Percentiles rank a stretch among this genome's conserved stretches.
phyloP scores from a whole-genome alignment of 768 basidiomycete genomes.

The Sarcodon aspratus region DNA sequence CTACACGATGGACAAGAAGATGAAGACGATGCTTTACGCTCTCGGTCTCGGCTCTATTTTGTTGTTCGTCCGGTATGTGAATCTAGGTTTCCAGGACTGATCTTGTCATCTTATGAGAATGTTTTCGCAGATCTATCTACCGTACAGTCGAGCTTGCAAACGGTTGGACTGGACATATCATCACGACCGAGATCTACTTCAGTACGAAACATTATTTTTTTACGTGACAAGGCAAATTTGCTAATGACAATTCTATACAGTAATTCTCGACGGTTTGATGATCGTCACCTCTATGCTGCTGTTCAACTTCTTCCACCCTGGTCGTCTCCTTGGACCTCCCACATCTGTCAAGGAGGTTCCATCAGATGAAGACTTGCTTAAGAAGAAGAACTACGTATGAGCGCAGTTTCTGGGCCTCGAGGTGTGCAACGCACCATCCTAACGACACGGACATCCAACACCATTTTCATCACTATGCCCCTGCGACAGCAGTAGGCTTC shows the following conservation, averaged over 20 bases:
- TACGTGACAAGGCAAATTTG: background rate
- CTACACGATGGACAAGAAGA: conserved; percentile 8
- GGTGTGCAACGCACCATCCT: no score
- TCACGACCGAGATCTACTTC: conserved; percentile 35
- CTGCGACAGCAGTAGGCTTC: no score
- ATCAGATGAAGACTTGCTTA: background rate
- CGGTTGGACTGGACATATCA: conserved; percentile 41
- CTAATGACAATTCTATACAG: conserved; percentile 2
- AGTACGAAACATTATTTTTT: conserved; percentile 15
- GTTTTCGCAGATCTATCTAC: conserved; percentile 30
- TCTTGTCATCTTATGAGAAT: no score
- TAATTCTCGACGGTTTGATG: conserved; percentile 20
- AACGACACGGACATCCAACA: no score
- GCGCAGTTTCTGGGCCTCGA: no score
- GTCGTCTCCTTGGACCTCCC: conserved; percentile 12
- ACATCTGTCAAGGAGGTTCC: background rate
- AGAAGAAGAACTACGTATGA: background rate
- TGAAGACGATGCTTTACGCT: conserved; percentile 15
- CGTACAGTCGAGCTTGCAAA: conserved; percentile 39
- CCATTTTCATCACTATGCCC: no score
- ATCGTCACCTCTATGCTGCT: conserved; percentile 19
- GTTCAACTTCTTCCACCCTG: conserved; percentile 23
- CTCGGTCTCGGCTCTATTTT: conserved; percentile 13
- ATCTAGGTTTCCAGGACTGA: no score
- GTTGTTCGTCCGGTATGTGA: conserved; percentile 17